These are phyloP conservation scores for Wallacemonas sp. DNA, from an alignment of 208 protist genomes.

Conservation along the genomic window DNA sequence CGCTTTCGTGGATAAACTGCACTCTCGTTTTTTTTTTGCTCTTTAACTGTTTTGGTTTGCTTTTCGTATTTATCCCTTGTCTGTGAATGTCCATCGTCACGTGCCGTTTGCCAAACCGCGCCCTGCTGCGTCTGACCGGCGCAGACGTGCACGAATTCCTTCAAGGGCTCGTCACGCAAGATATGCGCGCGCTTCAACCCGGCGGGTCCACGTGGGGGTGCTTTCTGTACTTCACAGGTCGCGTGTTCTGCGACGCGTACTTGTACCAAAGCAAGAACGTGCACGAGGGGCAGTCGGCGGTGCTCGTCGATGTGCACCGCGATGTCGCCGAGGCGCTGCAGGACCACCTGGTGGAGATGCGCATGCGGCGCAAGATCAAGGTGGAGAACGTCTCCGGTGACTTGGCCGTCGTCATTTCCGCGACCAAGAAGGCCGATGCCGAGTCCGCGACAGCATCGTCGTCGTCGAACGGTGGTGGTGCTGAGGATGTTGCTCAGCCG, in stretches of 20 bases:
- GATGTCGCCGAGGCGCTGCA: slow-evolving; percentile 27
- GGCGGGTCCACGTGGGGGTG: slow-evolving; percentile 74
- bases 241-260: slow-evolving; percentile 81
- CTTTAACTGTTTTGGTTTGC: no score
- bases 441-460: neutral
- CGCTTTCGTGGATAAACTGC: no score
- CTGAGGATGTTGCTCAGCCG: no score
- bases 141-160: slow-evolving; percentile 64
- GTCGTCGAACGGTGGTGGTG: no score
- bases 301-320: slow-evolving; percentile 72
- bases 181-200: slow-evolving; percentile 55
- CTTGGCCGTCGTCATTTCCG: slow-evolving; percentile 47
- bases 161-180: slow-evolving; percentile 84
- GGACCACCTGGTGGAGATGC: slow-evolving; percentile 76
- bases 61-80: neutral
- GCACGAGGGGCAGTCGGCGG: slow-evolving; percentile 32
- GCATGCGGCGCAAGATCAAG: slow-evolving; percentile 74
- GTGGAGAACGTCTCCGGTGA: slow-evolving; percentile 58
- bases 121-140: slow-evolving; percentile 65
- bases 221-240: slow-evolving; percentile 82
- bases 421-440: neutral
- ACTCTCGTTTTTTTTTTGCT: no score
- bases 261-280: slow-evolving; percentile 48
- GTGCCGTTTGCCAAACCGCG: slow-evolving; percentile 43
- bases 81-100: slow-evolving; percentile 15